phyloP scores from a whole-genome alignment of 2,329 filamentous ascomycete genomes.

The Neofusicoccum parvum region DNA sequence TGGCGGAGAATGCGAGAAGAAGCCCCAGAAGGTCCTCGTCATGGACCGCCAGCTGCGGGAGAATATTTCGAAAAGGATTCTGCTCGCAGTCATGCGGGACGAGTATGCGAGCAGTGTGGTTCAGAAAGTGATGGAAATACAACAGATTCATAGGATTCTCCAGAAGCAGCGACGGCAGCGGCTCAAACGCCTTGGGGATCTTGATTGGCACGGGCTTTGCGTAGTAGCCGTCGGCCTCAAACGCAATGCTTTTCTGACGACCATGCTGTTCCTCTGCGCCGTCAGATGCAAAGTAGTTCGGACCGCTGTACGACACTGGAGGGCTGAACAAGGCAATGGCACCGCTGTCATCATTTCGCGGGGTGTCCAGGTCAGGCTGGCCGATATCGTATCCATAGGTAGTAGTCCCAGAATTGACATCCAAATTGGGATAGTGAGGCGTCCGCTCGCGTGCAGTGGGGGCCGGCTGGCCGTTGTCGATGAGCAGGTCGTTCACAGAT shows the following conservation, averaged over 20 bases:
- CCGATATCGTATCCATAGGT: slow-evolving; percentile 74
- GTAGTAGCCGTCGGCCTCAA: slow-evolving; percentile 69
- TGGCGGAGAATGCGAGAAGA: slow-evolving; percentile 80
- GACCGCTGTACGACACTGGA: slow-evolving; percentile 31
- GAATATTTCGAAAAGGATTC: slow-evolving; percentile 62
- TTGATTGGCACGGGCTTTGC: slow-evolving; percentile 67
- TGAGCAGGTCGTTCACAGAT: slow-evolving; percentile 66
- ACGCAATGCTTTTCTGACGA: slow-evolving; percentile 54
- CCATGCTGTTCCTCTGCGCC: slow-evolving; percentile 35
- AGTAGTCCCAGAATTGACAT: slow-evolving; percentile 24
- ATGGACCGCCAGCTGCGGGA: slow-evolving; percentile 68
- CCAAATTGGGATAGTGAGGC: slow-evolving; percentile 19
- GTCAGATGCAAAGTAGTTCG: slow-evolving; percentile 22
- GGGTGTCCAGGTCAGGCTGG: slow-evolving; percentile 68
- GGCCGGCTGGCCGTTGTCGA: slow-evolving; percentile 23
- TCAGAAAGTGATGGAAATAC: slow-evolving; percentile 73
- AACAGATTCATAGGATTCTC: slow-evolving; percentile 81
- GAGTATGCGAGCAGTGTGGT: slow-evolving; percentile 73
- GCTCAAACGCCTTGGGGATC: slow-evolving; percentile 60
- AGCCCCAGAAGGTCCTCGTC: slow-evolving; percentile 75
- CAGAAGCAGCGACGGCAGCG: slow-evolving; percentile 58
- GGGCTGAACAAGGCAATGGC: slow-evolving; percentile 57
- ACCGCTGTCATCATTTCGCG: slow-evolving; percentile 69
- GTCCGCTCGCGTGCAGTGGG: slow-evolving; percentile 25
- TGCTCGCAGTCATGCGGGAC: slow-evolving; percentile 64